A percentile compares a stretch with the other conserved stretches of the same genome.
phyloP scores from a whole-genome alignment of 805 yeast species.

The Hanseniaspora valbyensis region DNA sequence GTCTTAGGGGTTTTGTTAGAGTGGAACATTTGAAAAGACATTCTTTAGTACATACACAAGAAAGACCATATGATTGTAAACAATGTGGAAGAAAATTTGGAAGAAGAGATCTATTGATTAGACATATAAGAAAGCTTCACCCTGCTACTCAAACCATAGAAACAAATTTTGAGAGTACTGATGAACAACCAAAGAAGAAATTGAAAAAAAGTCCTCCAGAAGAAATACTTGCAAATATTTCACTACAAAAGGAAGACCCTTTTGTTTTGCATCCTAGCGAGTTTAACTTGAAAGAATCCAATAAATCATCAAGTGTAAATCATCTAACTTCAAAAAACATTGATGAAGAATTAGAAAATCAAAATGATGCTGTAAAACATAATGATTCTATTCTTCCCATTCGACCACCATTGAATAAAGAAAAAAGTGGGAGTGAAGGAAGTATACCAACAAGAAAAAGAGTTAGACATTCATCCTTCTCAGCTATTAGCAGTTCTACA shows the following conservation, averaged over 20 bases:
- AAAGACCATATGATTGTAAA: conserved; percentile 91
- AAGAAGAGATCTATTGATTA: conserved; percentile 69
- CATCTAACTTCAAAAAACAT: conserved; percentile 20
- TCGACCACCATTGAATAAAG: neutral
- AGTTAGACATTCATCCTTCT: conserved; percentile 36
- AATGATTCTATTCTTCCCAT: conserved; percentile 2
- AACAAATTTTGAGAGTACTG: neutral
- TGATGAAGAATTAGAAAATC: neutral
- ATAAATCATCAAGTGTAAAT: conserved; percentile 24
- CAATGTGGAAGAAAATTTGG: conserved; percentile 96
- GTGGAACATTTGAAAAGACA: conserved; percentile 90
- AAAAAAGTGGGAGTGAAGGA: neutral
- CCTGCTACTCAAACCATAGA: conserved; percentile 25
- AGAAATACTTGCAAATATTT: no score
- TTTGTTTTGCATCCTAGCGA: neutral
- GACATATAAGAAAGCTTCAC: conserved; percentile 93
- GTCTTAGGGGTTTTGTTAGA: conserved; percentile 93
- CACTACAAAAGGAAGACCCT: neutral
- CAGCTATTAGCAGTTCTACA: conserved; percentile 34
- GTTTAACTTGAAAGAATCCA: neutral
- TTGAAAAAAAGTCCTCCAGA: neutral
- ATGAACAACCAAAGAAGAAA: neutral
- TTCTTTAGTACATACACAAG: conserved; percentile 88
- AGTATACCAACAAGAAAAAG: conserved; percentile 19
- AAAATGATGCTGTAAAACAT: neutral